Evolutionary conservation across 768 basidiomycete species (phyloP).

Genomic region (Amyloporia xantha): DNA sequence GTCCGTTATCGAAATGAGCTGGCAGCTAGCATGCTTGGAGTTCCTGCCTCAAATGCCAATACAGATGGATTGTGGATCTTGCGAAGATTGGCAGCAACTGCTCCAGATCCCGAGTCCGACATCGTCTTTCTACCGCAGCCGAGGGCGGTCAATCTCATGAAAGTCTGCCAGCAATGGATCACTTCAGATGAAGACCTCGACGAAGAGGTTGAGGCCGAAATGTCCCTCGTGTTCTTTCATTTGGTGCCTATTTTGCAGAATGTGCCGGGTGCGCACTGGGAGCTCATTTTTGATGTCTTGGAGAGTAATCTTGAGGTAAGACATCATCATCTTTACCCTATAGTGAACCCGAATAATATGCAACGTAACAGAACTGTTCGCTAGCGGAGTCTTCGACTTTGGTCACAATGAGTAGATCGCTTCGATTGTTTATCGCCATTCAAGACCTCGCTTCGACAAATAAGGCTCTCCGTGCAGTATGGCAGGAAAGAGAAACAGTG

Average conservation of each 20-base stretch:
- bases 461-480: slow-evolving; percentile 60
- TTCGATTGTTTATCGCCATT: slow-evolving; percentile 59
- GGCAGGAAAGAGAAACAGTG: slow-evolving; percentile 49
- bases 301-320: slow-evolving; percentile 83
- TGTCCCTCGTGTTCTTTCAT: slow-evolving; percentile 66
- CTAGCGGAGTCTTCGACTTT: slow-evolving; percentile 53
- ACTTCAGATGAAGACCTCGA: slow-evolving; percentile 51
- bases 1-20: slow-evolving; percentile 86
- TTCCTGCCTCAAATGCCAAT: slow-evolving; percentile 56
- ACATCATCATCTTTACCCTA: slow-evolving; percentile 13
- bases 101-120: slow-evolving; percentile 75
- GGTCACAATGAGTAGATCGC: slow-evolving; percentile 59
- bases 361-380: slow-evolving; percentile 42
- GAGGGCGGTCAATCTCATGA: slow-evolving; percentile 81
- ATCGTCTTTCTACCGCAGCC: slow-evolving; percentile 79
- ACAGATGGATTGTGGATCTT: slow-evolving; percentile 64
- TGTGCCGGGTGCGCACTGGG: slow-evolving; percentile 86
- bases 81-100: slow-evolving; percentile 60
- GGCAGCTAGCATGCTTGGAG: slow-evolving; percentile 70
- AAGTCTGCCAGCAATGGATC: slow-evolving; percentile 80
- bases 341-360: background rate
- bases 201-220: slow-evolving; percentile 72
- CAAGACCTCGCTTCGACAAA: slow-evolving; percentile 69
- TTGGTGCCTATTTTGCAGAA: slow-evolving; percentile 86
- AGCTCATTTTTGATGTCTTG: slow-evolving; percentile 81